Evolutionary conservation across 2,329 filamentous ascomycete genomes (phyloP).

Genomic region (Rosellinia necatrix): DNA sequence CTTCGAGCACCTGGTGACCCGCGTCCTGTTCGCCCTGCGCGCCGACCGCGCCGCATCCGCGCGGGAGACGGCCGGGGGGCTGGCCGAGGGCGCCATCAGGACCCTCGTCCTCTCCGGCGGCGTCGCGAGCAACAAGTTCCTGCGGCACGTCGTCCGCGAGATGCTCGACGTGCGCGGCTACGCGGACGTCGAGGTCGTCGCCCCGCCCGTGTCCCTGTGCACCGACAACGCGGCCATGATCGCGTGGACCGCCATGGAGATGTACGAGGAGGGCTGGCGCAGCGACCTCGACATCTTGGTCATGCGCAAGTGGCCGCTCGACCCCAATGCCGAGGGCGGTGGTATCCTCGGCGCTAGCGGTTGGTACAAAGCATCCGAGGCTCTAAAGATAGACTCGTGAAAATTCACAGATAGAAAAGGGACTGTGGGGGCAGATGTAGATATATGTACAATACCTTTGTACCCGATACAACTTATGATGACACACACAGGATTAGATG

Average conservation of each 20-base stretch:
- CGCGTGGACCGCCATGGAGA: constrained; percentile 89
- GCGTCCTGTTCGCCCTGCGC: constrained; percentile 70
- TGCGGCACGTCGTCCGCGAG: constrained; percentile 66
- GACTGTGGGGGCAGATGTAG: background rate
- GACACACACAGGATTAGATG: constrained; percentile 11
- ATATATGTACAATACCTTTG: constrained; percentile 10
- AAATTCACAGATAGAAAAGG: background rate
- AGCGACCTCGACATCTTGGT: constrained; percentile 65
- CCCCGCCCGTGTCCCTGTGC: constrained; percentile 78
- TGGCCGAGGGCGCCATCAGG: constrained; percentile 21
- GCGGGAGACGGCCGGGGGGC: background rate
- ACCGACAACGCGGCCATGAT: constrained; percentile 99
- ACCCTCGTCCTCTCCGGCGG: constrained; percentile 82
- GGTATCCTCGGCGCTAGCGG: constrained; percentile 68
- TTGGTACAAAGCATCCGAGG: constrained; percentile 45
- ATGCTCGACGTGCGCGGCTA: constrained; percentile 71
- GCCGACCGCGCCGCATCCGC: constrained; percentile 3
- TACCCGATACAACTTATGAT: constrained; percentile 8
- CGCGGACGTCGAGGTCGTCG: constrained; percentile 63
- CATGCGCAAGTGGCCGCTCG: constrained; percentile 75
- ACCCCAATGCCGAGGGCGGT: constrained; percentile 61
- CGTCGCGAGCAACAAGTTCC: constrained; percentile 82
- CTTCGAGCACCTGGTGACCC: constrained; percentile 84
- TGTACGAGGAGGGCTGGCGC: constrained; percentile 79
- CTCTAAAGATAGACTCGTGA: background rate